These are phyloP conservation scores for Rhizopogon vulgaris DNA, from an alignment of 768 basidiomycete genomes.

Conservation along the genomic window DNA sequence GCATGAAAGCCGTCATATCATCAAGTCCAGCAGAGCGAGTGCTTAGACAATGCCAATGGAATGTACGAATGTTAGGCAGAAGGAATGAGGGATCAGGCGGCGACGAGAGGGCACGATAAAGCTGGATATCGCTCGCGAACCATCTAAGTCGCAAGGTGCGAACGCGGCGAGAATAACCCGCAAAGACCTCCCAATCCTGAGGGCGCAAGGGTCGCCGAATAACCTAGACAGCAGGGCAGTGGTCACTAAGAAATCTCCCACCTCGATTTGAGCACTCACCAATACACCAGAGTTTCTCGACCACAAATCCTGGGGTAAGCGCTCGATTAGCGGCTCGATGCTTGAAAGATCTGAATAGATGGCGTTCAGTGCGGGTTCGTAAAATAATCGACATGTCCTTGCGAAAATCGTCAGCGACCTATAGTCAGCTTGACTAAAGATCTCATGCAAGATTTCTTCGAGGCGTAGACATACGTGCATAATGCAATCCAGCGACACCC, in stretches of 20 bases:
- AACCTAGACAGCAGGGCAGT: slow-evolving; percentile 8
- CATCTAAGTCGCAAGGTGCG: slow-evolving; percentile 26
- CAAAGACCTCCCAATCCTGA: slow-evolving; percentile 23
- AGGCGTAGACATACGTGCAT: slow-evolving; percentile 28
- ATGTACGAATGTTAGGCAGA: slow-evolving; percentile 22
- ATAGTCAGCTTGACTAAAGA: slow-evolving; percentile 26
- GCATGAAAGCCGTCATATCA: slow-evolving; percentile 18
- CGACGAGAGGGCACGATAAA: slow-evolving; percentile 12
- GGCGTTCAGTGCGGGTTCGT: slow-evolving; percentile 25
- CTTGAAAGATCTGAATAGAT: slow-evolving; percentile 25
- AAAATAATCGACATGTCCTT: slow-evolving; percentile 25
- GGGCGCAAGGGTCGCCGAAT: slow-evolving; percentile 14
- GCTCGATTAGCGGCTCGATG: slow-evolving; percentile 26
- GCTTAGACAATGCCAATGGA: slow-evolving; percentile 9
- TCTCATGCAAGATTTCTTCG: slow-evolving; percentile 27
- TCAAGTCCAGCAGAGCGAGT: slow-evolving; percentile 7
- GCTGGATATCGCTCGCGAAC: slow-evolving; percentile 17
- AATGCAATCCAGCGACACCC: slow-evolving; percentile 1
- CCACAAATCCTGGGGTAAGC: slow-evolving; percentile 26
- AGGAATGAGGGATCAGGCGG: slow-evolving; percentile 11
- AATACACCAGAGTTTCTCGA: slow-evolving; percentile 9
- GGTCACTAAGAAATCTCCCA: not conserved
- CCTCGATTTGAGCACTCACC: not conserved
- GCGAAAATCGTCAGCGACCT: slow-evolving; percentile 26
- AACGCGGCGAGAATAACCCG: slow-evolving; percentile 22